Evolutionary conservation across 305 asterid genomes (phyloP), one percentile per base, ranked within the genome.

Genomic region (Plantago coronopus): DNA sequence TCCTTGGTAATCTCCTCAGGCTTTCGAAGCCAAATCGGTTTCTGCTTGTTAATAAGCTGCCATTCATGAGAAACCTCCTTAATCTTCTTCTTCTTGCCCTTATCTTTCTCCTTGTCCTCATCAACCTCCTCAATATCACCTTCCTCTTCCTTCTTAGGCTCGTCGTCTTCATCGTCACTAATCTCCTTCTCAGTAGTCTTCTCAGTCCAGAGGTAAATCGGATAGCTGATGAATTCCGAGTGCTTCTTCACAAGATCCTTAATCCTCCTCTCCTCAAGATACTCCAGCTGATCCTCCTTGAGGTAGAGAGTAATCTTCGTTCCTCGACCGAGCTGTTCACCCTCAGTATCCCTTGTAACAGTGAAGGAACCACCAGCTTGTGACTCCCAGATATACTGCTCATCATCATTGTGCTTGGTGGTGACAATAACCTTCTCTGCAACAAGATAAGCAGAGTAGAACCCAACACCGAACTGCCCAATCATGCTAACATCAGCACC

Each of bases 401-500:
- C 95, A 27, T 83, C 95, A 5, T 79, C 95, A 7, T 86, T 83
- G 62, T 86, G 95, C 74, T 83, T 83, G 7, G 95, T 75, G 7
- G 91, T 79, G 10, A 86, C 95, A 31, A 86, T 70, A 5, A 83
- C 91, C 66, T 76, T 86, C 70, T 86, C 95, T 0, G 95, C 91
- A 14, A 86, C 95, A 13, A 86, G 88, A 46, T 86, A 83, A 10
- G 95, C 90, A 13, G 94, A 85, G 77, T 85, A 85, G 66, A 85
- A 85, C 17, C 94, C 94, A 4, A 85, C 89, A 54, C 90, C 94
- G 21, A 83, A 85, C 25, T 85, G 95, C 6, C 95, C 95, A 44
- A 83, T 85, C 95, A 85, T 85, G 77, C 88, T 83, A 10, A 85
- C 95, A 54, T 86, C 95, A 5, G 90, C 95, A 29, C 95, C 95